phyloP scores from a whole-genome alignment of 805 yeast species.

The Wickerhamiella australiensis region DNA sequence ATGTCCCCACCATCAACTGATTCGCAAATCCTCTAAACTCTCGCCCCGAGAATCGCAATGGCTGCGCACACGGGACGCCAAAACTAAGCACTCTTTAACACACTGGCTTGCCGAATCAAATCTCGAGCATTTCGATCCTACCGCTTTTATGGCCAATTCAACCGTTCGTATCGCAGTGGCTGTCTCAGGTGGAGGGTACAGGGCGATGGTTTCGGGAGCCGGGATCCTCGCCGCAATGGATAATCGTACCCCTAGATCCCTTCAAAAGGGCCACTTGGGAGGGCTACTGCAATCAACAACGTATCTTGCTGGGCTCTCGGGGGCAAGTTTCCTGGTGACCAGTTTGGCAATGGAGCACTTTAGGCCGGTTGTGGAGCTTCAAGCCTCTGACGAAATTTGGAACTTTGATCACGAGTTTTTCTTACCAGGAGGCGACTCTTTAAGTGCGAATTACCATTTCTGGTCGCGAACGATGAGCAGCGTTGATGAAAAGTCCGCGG shows the following conservation, averaged over 20 bases:
- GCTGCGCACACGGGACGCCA: neutral
- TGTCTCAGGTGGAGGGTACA: conserved; percentile 10
- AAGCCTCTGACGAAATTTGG: neutral
- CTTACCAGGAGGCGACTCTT: neutral
- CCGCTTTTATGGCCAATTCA: neutral
- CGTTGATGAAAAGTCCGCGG: conserved; percentile 31
- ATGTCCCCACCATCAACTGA: neutral
- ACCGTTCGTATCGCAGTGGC: conserved; percentile 7
- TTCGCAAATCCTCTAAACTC: neutral
- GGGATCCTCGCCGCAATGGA: conserved; percentile 11
- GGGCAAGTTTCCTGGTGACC: conserved; percentile 58
- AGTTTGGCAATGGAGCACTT: conserved; percentile 32
- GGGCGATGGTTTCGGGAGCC: conserved; percentile 11
- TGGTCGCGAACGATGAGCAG: neutral
- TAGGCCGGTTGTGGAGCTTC: neutral
- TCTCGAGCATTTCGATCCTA: conserved; percentile 6
- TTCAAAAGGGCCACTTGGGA: conserved; percentile 24
- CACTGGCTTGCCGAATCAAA: neutral
- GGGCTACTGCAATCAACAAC: conserved; percentile 42
- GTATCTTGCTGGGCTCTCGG: conserved; percentile 53
- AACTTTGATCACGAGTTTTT: neutral
- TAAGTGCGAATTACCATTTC: neutral
- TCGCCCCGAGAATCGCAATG: neutral
- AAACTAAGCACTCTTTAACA: neutral
- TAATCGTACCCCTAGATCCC: neutral